Evolutionary conservation across 768 basidiomycete species (phyloP).

Genomic region (Leccinum uliginosum): DNA sequence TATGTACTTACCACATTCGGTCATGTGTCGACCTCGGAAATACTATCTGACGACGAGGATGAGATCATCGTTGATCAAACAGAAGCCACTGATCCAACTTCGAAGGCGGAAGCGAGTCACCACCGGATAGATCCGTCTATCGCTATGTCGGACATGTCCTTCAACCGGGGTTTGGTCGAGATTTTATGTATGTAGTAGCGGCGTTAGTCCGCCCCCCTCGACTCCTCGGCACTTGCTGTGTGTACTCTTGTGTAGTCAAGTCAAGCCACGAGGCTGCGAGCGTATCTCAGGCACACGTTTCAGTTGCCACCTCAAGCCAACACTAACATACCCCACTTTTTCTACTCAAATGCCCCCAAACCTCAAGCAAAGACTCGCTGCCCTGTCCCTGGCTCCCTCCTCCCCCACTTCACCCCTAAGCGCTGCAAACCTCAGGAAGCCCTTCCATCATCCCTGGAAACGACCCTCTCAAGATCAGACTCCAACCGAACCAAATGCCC

Average conservation of each 20-base stretch:
- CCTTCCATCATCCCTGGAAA: conserved; percentile 56
- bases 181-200: too few species aligned
- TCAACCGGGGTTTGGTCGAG: too few species aligned
- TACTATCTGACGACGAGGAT: neutral
- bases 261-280: conserved; percentile 1
- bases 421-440: conserved; percentile 26
- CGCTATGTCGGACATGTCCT: neutral
- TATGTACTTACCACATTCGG: too few species aligned
- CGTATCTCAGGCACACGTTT: neutral
- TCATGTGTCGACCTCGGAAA: neutral
- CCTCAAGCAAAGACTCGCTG: conserved; percentile 65
- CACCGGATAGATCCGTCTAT: neutral
- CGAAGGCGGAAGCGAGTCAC: neutral
- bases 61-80: neutral
- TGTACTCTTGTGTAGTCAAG: conserved; percentile 5
- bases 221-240: neutral
- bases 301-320: neutral
- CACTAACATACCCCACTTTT: neutral
- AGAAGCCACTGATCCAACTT: neutral
- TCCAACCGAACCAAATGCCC: conserved; percentile 25
- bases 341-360: conserved; percentile 32
- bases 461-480: conserved; percentile 28
- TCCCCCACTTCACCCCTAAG: conserved; percentile 39
- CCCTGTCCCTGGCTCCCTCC: conserved; percentile 52
- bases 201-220: too few species aligned